These are phyloP conservation scores for Pseudocercospora fijiensis DNA, from an alignment of 2,329 filamentous ascomycete species.

Conservation along the genomic window DNA sequence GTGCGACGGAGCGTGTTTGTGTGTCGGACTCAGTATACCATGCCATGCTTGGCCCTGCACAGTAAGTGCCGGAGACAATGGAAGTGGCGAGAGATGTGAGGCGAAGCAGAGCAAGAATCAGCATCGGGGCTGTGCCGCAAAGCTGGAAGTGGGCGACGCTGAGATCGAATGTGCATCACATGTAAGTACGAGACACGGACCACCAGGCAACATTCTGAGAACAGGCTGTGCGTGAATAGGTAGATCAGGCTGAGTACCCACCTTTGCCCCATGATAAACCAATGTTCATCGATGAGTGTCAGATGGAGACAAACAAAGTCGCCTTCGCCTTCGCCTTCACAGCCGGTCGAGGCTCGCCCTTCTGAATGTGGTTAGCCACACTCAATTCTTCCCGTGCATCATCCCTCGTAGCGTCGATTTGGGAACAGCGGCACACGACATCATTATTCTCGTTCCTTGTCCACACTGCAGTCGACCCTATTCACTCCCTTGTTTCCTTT, in stretches of 20 bases:
- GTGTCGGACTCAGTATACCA: background rate
- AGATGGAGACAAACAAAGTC: background rate
- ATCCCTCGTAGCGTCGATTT: background rate
- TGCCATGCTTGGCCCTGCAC: background rate
- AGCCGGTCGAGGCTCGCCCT: background rate
- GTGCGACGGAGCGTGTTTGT: background rate
- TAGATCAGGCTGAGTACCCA: background rate
- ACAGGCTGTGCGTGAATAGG: background rate
- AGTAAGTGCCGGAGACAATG: background rate
- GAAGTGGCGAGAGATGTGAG: background rate
- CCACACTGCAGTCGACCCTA: background rate
- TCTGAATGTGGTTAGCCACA: background rate
- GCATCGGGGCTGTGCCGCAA: background rate
- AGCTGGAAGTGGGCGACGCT: background rate
- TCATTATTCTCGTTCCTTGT: background rate
- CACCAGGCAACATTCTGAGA: background rate
- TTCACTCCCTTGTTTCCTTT: background rate
- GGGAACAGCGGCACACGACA: slow-evolving; percentile 1
- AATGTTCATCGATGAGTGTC: background rate
- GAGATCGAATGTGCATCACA: slow-evolving; percentile 2
- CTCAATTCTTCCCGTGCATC: background rate
- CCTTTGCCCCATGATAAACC: too few relatives aligned
- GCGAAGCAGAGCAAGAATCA: background rate
- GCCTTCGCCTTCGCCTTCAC: too few relatives aligned
- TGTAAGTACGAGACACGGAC: background rate